These are phyloP conservation scores for Cephalotrichum gorgonifer DNA, from an alignment of 2,329 filamentous ascomycete species.

Conservation along the genomic window DNA sequence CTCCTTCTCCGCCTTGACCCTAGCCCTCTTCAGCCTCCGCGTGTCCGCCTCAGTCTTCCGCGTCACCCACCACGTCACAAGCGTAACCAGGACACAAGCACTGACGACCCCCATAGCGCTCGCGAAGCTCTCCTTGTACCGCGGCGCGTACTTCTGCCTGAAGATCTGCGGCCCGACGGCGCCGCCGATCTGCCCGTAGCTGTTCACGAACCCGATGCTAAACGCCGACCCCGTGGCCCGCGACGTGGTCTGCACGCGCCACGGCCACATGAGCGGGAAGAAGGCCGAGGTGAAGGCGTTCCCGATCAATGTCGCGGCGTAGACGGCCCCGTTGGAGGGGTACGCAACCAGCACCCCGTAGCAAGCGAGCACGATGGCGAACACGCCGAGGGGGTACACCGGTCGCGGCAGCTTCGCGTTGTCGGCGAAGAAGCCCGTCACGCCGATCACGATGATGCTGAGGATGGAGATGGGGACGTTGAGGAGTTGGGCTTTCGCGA, in stretches of 20 bases:
- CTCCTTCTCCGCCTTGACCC: slow-evolving; percentile 26
- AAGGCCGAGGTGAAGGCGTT: slow-evolving; percentile 29
- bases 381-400: slow-evolving; percentile 29
- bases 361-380: slow-evolving; percentile 30
- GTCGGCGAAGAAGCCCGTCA: slow-evolving; percentile 30
- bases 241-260: slow-evolving; percentile 35
- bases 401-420: slow-evolving; percentile 30
- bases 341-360: slow-evolving; percentile 34
- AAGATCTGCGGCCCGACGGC: slow-evolving; percentile 37
- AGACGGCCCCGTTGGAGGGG: slow-evolving; percentile 33
- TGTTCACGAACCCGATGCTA: slow-evolving; percentile 38
- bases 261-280: slow-evolving; percentile 42
- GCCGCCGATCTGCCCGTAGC: slow-evolving; percentile 37
- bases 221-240: slow-evolving; percentile 37
- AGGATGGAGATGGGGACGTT: slow-evolving; percentile 35
- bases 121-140: slow-evolving; percentile 31
- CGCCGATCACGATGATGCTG: slow-evolving; percentile 28
- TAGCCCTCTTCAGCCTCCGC: slow-evolving; percentile 28
- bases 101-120: slow-evolving; percentile 32
- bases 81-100: slow-evolving; percentile 27
- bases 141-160: slow-evolving; percentile 29
- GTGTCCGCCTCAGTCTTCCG: slow-evolving; percentile 26
- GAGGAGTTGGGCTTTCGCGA: slow-evolving; percentile 35
- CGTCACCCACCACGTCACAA: slow-evolving; percentile 29
- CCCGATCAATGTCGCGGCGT: slow-evolving; percentile 33